Evolutionary conservation across 257 asterid genomes (phyloP), one percentile per base, ranked within the genome.

Genomic region (Solanum phureja): DNA sequence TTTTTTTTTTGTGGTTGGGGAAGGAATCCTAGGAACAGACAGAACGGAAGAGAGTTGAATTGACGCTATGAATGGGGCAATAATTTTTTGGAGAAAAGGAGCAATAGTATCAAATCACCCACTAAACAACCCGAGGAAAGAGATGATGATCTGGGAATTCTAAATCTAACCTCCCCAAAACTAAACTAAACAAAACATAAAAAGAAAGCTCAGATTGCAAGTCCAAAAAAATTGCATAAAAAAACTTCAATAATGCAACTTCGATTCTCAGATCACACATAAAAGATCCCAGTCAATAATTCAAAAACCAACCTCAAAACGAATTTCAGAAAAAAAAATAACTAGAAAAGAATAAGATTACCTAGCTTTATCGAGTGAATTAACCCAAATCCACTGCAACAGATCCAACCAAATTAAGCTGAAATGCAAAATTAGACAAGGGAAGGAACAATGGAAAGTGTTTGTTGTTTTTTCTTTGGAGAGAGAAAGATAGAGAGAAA

Each of bases 361-460:
- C 66, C 69, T 27, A 44, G 84, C 84, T 75, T 75, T 75, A 23
- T 75, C 38, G 79, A 72, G 49, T 62, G 83, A 72, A 24, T 46
- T 44, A 11, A n/a, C 83, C 66, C 16, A 27, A 81, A 81, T 81
- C 40, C 40, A 16, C 66, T 27, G 38, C 84, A 85, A 86, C 90
- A 89, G 96, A 93, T 92, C 94, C 91, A 93, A 90, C 87, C 92
- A 40, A 86, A 91, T 88, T 85, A 79, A 87, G 83, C 69, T n/a
- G 88, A 56, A 77, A 79, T 44, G 64, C 38, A 79, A 79, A 79
- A 46, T 44, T 33, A 21, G 83, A 66, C 9, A 42, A 7, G 46
- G 87, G 38, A 58, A 64, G 56, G n/a, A 84, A 85, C 29, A 71
- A 86, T 16, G 46, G 83, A 23, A 68, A 44, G 72, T 35, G 29